Percentiles rank a stretch among this genome's conserved stretches.
Conservation (phyloP, 306 rosid species). For the Cucumis hystrix region DNA sequence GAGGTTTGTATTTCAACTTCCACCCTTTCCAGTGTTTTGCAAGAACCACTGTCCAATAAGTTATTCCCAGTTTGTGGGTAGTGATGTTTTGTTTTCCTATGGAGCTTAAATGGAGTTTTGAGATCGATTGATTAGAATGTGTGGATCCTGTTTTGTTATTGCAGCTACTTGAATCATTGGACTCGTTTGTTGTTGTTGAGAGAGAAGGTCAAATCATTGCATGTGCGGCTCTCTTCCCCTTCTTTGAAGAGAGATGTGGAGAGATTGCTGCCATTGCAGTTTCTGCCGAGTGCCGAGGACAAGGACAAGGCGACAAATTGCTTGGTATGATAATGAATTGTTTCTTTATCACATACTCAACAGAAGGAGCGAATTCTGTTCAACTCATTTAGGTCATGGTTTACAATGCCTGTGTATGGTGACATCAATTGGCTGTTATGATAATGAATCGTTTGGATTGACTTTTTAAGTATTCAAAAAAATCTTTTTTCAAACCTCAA, state of each 20-base stretch:
- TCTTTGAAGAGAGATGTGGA: constrained; percentile 66
- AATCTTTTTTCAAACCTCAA: background rate
- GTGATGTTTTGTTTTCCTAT: background rate
- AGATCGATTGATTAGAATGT: background rate
- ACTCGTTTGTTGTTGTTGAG: constrained; percentile 59
- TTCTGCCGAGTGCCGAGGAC: constrained; percentile 84
- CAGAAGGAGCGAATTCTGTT: background rate
- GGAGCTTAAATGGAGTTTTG: background rate
- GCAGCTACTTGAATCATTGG: constrained; percentile 50
- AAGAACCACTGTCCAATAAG: background rate
- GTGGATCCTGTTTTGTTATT: background rate
- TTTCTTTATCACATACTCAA: background rate
- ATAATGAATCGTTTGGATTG: background rate
- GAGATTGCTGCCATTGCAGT: constrained; percentile 96
- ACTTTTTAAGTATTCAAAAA: too few species aligned
- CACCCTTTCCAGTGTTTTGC: background rate
- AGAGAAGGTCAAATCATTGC: constrained; percentile 98
- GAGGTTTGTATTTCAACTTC: constrained; percentile 34
- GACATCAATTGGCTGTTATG: too few species aligned
- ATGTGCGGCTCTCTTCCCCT: constrained; percentile 80
- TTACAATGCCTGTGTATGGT: background rate
- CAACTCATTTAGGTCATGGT: background rate
- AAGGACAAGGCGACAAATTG: constrained; percentile 95
- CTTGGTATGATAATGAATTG: constrained; percentile 52
- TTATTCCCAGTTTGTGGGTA: background rate